Base-by-base conservation (phyloP, 129 eudicot genomes). In the Ambrosia trifida region DNA sequence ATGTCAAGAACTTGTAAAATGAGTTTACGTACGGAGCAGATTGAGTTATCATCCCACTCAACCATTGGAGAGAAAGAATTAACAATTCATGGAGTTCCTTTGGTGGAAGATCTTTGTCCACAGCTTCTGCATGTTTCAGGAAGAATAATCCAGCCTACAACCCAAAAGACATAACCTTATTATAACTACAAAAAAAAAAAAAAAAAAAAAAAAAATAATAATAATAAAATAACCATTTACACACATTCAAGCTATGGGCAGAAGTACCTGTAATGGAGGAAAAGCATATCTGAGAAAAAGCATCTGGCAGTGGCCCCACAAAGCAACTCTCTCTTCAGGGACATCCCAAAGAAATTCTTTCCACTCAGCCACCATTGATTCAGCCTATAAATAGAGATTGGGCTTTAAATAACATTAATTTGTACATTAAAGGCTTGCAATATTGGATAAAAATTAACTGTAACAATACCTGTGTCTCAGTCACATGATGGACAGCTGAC, bases 321-420 rank as follows among this genome's bases (percentile, higher is more conserved):
- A 78, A 83, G 98, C 95, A 76, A 83, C 88, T 76, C 98, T 85
- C 82, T 94, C 98, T 76, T 89, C 98, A 11, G 95, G 92, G 47
- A 94, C 96, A 82, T 94, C 98, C 98, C 98, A 94, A 70, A 94
- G 90, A 79, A 89, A 94, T 72, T 89, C 96, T 79, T 94, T 94
- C 98, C 96, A 94, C 72, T 89, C 98, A n/a, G 96, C 84, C 66
- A 94, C 98, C 98, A 94, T 89, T 68, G 96, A 86, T 72, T 89
- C 98, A 64, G 98, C 98, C 98, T 94, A 83, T 65, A 67, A 16
- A 74, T n/a, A 13, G 45, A 64, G 51, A 74, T 41, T 64, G 12
- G 16, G 16, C 28, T 63, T 73, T 44, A 73, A 18, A 24, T 50
- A 64, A 38, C 12, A 20, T 49, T 2, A 51, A 35, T 10, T 5